Percentiles rank a stretch among this genome's conserved stretches.
Conservation (phyloP, 1,139 yeast species). For the Hyphopichia buzzinii region DNA sequence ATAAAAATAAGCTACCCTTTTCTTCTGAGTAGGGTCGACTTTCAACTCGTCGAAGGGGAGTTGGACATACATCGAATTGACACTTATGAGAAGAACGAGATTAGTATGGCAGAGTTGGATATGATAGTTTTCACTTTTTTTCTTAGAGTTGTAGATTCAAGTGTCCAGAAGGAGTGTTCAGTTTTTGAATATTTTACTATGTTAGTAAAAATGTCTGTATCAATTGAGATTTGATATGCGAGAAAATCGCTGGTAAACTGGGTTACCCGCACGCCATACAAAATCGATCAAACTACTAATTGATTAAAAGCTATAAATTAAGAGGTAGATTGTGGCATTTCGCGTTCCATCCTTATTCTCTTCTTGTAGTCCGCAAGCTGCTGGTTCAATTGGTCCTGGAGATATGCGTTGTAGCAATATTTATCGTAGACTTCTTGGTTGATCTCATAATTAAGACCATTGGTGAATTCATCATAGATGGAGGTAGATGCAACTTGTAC, state of each 20-base stretch:
- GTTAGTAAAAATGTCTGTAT: too few species aligned
- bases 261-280: neutral
- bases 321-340: neutral
- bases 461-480: constrained; percentile 27
- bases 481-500: constrained; percentile 27
- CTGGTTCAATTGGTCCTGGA: constrained; percentile 48
- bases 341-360: constrained; percentile 18
- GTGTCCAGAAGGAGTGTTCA: too few species aligned
- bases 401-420: constrained; percentile 38
- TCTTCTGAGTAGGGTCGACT: constrained; percentile 40
- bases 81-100: too few species aligned
- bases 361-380: constrained; percentile 37
- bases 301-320: neutral
- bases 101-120: too few species aligned
- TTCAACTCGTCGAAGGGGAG: constrained; percentile 47
- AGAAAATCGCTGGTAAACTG: neutral
- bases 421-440: constrained; percentile 42
- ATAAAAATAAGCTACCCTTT: constrained; percentile 47
- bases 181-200: too few species aligned
- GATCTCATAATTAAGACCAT: constrained; percentile 53
- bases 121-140: too few species aligned
- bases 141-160: too few species aligned
- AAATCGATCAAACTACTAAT: too few species aligned
- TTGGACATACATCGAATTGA: constrained; percentile 35
- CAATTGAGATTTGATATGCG: neutral